These are phyloP conservation scores for Ampelomyces quisqualis DNA, from an alignment of 2,329 filamentous ascomycete genomes.

Conservation along the genomic window DNA sequence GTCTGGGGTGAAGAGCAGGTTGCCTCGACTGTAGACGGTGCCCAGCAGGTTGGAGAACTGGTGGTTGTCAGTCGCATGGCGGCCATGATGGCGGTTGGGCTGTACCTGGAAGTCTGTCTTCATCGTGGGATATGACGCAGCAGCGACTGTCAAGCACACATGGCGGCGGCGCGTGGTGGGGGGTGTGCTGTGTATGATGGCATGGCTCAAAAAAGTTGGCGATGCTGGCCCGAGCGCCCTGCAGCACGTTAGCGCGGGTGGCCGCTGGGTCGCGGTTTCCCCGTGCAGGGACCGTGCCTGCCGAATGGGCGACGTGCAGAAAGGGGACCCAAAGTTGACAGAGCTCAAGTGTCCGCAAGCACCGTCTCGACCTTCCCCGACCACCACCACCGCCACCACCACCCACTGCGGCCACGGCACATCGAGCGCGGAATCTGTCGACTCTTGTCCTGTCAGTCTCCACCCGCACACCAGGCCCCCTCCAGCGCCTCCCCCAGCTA, in stretches of 20 bases:
- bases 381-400: neutral
- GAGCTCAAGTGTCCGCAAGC: constrained; percentile 42
- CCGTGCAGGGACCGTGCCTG: constrained; percentile 42
- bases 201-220: constrained; percentile 41
- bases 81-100: too few species aligned
- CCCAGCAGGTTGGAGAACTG: constrained; percentile 98
- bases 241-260: constrained; percentile 10
- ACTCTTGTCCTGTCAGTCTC: neutral
- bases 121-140: constrained; percentile 57
- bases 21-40: constrained; percentile 97
- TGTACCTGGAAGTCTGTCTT: constrained; percentile 99
- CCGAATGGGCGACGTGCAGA: constrained; percentile 42
- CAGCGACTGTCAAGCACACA: neutral
- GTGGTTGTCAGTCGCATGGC: constrained; percentile 28
- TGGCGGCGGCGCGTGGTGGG: constrained; percentile 21
- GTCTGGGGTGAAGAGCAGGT: constrained; percentile 93
- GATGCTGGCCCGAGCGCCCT: constrained; percentile 27
- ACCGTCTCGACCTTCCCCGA: constrained; percentile 16
- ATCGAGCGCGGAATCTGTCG: neutral
- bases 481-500: constrained; percentile 14
- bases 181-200: constrained; percentile 18
- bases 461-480: neutral
- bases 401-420: neutral
- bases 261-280: constrained; percentile 37
- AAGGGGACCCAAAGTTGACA: constrained; percentile 46